These are phyloP conservation scores for Aspergillus sp. DNA, from an alignment of 2,329 filamentous ascomycete genomes.

Conservation along the genomic window DNA sequence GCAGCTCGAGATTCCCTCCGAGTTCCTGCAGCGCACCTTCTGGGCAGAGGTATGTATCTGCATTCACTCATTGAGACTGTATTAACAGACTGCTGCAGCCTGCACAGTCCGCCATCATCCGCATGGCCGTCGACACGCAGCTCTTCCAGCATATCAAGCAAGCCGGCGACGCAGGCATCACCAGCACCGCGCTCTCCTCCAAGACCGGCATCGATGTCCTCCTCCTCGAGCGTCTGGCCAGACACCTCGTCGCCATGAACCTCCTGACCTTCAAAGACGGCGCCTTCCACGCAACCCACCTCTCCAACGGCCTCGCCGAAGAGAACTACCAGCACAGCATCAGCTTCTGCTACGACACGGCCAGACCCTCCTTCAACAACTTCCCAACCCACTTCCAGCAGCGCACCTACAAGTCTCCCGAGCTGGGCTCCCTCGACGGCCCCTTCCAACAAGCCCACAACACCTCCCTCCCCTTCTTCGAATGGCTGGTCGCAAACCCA, in stretches of 20 bases:
- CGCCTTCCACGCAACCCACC: constrained; percentile 27
- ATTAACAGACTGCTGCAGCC: constrained; percentile 9
- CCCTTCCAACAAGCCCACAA: constrained; percentile 41
- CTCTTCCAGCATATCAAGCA: constrained; percentile 36
- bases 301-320: constrained; percentile 37
- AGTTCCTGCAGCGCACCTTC: constrained; percentile 34
- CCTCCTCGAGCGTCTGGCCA: constrained; percentile 33
- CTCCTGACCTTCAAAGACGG: constrained; percentile 26
- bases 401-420: constrained; percentile 29
- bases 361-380: constrained; percentile 33
- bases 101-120: constrained; percentile 37
- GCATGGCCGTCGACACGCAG: constrained; percentile 37
- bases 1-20: constrained; percentile 39
- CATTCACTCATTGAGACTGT: not conserved
- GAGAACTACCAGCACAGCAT: constrained; percentile 38
- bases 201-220: constrained; percentile 30
- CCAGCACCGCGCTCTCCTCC: constrained; percentile 24
- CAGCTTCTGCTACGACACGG: constrained; percentile 39
- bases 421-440: constrained; percentile 26
- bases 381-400: constrained; percentile 35
- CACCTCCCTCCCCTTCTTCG: constrained; percentile 37
- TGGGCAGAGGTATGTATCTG: constrained; percentile 39
- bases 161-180: constrained; percentile 26
- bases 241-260: constrained; percentile 42
- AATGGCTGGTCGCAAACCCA: constrained; percentile 38